Base-by-base conservation (phyloP, 106 monocot genomes). In the Iris macrosiphon region DNA sequence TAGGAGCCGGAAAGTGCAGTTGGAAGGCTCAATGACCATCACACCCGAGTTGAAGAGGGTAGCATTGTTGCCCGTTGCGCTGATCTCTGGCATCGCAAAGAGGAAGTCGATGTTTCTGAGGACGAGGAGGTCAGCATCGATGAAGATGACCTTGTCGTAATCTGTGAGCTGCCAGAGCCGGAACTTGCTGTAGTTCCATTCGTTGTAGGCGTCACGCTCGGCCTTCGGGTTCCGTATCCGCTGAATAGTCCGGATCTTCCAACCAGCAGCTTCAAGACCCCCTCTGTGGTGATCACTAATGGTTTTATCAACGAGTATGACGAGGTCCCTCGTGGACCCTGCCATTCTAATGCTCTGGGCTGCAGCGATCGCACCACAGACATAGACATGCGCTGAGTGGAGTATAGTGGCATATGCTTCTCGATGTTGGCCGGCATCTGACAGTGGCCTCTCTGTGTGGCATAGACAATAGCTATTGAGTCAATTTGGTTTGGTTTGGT, bases 131-230 rank as follows among this genome's bases (percentile, higher is more conserved):
- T 88, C 88, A 26, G 88, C 88, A 44, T 88, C 83, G 3, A 88
- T 83, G 67, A 88, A 88, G 9, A 88, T 76, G 52, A 88, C 17
- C 64, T 79, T 88, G 56, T 79, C 78, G 17, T 88, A 88, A 24
- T 88, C 79, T 0, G 83, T 88, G 12, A 88, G 88, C 59, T 88
- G 88, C 88, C 88, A 88, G 0, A 88, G 72, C 35, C 83, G 68
- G 57, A 88, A 88, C 62, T 88, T 88, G 78, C 88, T 88, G 72
- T 88, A 88, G 62, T 88, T 88, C 76, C 83, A 88, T 51, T 88
- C 87, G 20, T 82, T 88, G 71, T 88, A 88, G 6, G 87, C 78
- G 49, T 88, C 71, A 1, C 46, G 66, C 61, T 78, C 71, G 3
- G 87, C 87, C 34, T 82, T 82, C 0, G 87, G 87, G 32, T 88